These are phyloP conservation scores for Penicillium atrosanguineum DNA, from an alignment of 495 filamentous ascomycete genomes.

Conservation along the genomic window DNA sequence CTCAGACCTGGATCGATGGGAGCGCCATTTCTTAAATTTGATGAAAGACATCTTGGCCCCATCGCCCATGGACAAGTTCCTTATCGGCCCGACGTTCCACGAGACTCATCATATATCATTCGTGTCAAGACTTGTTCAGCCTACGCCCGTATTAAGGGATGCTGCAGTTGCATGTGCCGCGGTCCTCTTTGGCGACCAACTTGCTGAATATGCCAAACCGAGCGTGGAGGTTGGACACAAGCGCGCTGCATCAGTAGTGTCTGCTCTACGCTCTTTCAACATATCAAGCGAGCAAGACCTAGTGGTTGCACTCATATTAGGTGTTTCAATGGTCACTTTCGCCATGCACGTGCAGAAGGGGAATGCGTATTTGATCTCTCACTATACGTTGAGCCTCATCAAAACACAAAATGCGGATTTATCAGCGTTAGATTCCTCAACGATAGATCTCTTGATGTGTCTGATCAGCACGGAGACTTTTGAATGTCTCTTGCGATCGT, in stretches of 20 bases:
- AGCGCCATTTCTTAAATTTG: conserved; percentile 17
- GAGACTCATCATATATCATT: conserved; percentile 15
- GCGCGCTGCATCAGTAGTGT: conserved; percentile 17
- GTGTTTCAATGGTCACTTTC: conserved; percentile 19
- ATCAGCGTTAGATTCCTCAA: neutral
- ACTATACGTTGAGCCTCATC: conserved; percentile 16
- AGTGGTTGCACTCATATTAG: conserved; percentile 10
- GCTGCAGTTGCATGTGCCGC: conserved; percentile 19
- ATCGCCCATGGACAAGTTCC: conserved; percentile 18
- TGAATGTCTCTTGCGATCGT: conserved; percentile 16
- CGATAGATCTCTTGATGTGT: conserved; percentile 20
- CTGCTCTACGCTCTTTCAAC: conserved; percentile 13
- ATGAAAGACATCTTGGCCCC: conserved; percentile 15
- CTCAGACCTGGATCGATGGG: conserved; percentile 14
- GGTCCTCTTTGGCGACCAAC: conserved; percentile 14
- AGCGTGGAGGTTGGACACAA: conserved; percentile 12
- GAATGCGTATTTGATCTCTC: conserved; percentile 17
- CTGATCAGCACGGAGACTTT: conserved; percentile 18
- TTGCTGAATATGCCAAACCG: conserved; percentile 1
- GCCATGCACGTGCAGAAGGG: conserved; percentile 23
- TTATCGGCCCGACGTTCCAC: conserved; percentile 16
- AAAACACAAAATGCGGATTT: conserved; percentile 4
- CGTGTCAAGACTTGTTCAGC: conserved; percentile 10
- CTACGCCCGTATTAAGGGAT: conserved; percentile 8
- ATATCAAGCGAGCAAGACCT: conserved; percentile 10